These are phyloP conservation scores for Nigrospora oryzae DNA, from an alignment of 2,329 filamentous ascomycete species.

Conservation along the genomic window DNA sequence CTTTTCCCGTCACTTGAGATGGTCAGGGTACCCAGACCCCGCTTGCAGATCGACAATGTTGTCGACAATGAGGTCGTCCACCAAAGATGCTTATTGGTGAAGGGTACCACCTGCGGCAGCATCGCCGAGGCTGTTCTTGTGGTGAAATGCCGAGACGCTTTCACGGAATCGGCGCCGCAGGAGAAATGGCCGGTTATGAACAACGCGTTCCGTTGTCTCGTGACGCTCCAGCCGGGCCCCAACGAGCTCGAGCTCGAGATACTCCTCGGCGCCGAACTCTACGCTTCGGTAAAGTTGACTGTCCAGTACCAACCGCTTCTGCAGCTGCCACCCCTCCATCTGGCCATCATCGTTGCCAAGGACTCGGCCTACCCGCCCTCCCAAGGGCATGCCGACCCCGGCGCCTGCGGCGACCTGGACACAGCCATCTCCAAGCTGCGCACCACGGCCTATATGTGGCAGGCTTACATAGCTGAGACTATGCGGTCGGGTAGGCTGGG, in stretches of 20 bases:
- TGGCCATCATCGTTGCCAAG: constrained; percentile 61
- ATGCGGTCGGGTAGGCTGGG: constrained; percentile 63
- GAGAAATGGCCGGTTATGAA: constrained; percentile 7
- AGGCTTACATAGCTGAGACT: constrained; percentile 68
- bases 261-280: background rate
- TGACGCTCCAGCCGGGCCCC: constrained; percentile 7
- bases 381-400: constrained; percentile 49
- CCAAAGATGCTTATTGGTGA: constrained; percentile 6
- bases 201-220: constrained; percentile 4
- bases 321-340: constrained; percentile 55
- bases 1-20: no score
- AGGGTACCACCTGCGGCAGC: background rate
- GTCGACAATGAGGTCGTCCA: constrained; percentile 3
- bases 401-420: constrained; percentile 39
- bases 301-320: constrained; percentile 44
- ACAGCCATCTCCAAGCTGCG: constrained; percentile 62
- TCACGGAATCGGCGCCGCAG: background rate
- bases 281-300: background rate
- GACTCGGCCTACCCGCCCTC: constrained; percentile 57
- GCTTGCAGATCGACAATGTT: background rate
- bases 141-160: constrained; percentile 3
- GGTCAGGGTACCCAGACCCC: no score
- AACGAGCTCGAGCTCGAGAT: constrained; percentile 5
- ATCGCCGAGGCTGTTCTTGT: constrained; percentile 4
- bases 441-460: constrained; percentile 69